These are phyloP conservation scores for Lepraria neglecta DNA, from an alignment of 495 filamentous ascomycete genomes.

Conservation along the genomic window DNA sequence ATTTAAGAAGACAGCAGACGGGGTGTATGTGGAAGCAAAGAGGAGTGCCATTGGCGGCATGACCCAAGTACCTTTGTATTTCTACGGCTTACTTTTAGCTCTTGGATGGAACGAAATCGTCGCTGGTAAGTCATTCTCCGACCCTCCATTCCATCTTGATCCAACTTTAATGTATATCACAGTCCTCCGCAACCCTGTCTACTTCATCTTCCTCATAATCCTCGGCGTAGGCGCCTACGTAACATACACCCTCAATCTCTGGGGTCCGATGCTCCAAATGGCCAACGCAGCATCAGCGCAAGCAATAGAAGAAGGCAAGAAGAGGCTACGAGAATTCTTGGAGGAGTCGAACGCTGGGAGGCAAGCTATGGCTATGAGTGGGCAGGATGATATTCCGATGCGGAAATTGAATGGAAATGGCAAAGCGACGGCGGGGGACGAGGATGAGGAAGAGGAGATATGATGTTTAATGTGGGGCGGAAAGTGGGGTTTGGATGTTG, in stretches of 20 bases:
- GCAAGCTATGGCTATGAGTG: conserved; percentile 69
- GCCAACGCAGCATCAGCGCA: conserved; percentile 80
- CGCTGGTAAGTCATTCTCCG: conserved; percentile 56
- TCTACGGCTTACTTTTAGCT: conserved; percentile 80
- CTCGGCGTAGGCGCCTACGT: conserved; percentile 71
- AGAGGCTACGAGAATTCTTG: conserved; percentile 78
- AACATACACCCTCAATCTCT: conserved; percentile 86
- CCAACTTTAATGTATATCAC: conserved; percentile 32
- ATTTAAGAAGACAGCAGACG: conserved; percentile 96
- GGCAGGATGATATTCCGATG: conserved; percentile 47
- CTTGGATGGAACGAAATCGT: conserved; percentile 97
- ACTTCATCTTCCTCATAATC: conserved; percentile 82
- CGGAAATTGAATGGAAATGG: conserved; percentile 56
- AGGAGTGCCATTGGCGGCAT: conserved; percentile 92
- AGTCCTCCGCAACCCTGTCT: conserved; percentile 89
- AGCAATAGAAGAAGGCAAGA: conserved; percentile 82
- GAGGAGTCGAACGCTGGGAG: conserved; percentile 72
- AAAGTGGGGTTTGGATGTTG: not conserved
- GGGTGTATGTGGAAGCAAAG: conserved; percentile 96
- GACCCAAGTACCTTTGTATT: conserved; percentile 88
- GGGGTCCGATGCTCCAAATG: conserved; percentile 94
- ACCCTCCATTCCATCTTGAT: conserved; percentile 1
- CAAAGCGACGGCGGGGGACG: conserved; percentile 39
- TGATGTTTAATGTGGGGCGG: conserved; percentile 22
- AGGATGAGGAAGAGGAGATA: conserved; percentile 45